Evolutionary conservation across 116 monocot genomes (phyloP), one percentile per base, ranked within the genome.

Genomic region (Dioscorea cayenensis): DNA sequence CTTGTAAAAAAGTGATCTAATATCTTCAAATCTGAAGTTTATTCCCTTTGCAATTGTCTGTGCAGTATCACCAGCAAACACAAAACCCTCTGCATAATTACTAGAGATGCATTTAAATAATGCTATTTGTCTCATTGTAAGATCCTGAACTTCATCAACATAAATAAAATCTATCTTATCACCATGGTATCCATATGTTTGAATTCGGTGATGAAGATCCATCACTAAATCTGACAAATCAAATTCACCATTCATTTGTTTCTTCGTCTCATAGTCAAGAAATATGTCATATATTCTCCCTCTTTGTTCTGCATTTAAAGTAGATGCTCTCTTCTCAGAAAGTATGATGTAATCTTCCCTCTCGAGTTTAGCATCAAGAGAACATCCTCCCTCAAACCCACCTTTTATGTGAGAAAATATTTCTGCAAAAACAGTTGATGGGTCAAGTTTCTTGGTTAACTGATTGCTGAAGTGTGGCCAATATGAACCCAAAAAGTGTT

Each of bases 41-140:
- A 85, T 71, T 23, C 88, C 87, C 29, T 82, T 78, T 4, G 91
- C 85, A 38, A 91, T 87, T 14, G 91, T 91, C 55, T 91, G 91
- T 38, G 91, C 91, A 3, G 91, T 91, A 25, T 91, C 91, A 18
- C 91, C 91, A 59, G 91, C 87, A 82, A 91, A 91, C 13, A 82
- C 67, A 59, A 81, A 87, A 14, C 91, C 91, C 16, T 81, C 83
- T 2, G 70, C 13, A 36, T 81, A 83, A 65, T 91, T 91, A 12
- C 28, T 81, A 68, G 85, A 85, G 10, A 87, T 70, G 68, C 85
- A 73, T 60, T 75, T 87, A 8, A 91, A 81, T 20, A 91, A 79
- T 71, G 83, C 76, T 64, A 91, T 77, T 37, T 91, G 91, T 65
- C 60, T 71, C 82, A 87, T 78, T 2, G 91, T 87, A 20, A 91